Evolutionary conservation across 768 basidiomycete species (phyloP), one percentile per base, ranked within the genome.

Genomic region (Lactarius trivialis): DNA sequence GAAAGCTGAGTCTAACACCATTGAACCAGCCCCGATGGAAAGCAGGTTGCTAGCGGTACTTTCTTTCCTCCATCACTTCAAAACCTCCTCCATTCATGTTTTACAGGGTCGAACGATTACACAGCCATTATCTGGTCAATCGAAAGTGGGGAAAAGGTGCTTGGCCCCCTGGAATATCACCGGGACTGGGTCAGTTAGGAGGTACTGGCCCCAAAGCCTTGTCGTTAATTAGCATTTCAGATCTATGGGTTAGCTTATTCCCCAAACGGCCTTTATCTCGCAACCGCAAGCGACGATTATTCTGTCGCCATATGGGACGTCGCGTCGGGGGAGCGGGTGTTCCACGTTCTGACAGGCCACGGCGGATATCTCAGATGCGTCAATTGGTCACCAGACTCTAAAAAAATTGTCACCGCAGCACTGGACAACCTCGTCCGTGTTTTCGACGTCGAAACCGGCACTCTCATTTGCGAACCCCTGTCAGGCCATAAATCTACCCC

Each of bases 231-330:
- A 32, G 8, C 2, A 5, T 14, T 37, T 28, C 14, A 60, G 62
- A 49, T 66, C 19, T 41, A 34, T 37, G 55, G 43, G 1, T 2
- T 67, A 19, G 57, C 61, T 4, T 67, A 67, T 39, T 63, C 66
- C 26, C 61, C 65, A 3, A 55, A 67, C 48, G 66, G 66, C 11
- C 43, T 19, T 21, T 56, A 58, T 26, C 51, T 78, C 9, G 79
- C 76, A 4, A 80, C 80, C 0, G 80, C 78, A 0, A 78, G 78
- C 30, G 68, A 80, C 30, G 81, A 82, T 69, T 79, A 79, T 70
- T 70, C 73, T 24, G 78, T 81, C 62, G 73, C 73, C 53, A 63
- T 82, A 28, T 82, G 81, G 81, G 78, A 82, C 66, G 70, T 74
- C 4, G 61, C 67, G 41, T 75, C 75, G 2, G 80, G 81, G 0